phyloP scores from a whole-genome alignment of 257 asterid genomes.

The Nicotiana noctiflora region DNA sequence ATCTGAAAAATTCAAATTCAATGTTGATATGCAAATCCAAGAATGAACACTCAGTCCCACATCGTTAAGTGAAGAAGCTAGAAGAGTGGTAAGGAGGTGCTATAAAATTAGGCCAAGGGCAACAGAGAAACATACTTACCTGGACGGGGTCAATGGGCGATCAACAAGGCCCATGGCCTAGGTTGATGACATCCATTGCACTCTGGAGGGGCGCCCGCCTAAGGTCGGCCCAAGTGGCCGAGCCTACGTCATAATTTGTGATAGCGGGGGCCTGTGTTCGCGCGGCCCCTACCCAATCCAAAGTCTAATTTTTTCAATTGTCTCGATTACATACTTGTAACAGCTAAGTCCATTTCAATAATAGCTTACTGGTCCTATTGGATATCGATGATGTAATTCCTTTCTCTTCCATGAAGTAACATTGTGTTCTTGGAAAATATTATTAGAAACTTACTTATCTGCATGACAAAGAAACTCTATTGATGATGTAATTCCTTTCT shows the following conservation, averaged over 20 bases:
- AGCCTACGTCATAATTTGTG: slow-evolving; percentile 18
- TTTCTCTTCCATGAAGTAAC: too few species aligned
- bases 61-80: background rate
- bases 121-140: slow-evolving; percentile 20
- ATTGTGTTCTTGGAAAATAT: too few species aligned
- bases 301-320: too few species aligned
- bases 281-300: slow-evolving; percentile 11
- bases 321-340: too few species aligned
- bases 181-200: slow-evolving; percentile 27
- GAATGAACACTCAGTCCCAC: background rate
- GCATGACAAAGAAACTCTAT: too few species aligned
- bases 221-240: slow-evolving; percentile 16
- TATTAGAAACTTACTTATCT: too few species aligned
- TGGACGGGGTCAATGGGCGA: slow-evolving; percentile 25
- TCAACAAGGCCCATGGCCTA: slow-evolving; percentile 20
- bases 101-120: background rate
- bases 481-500: too few species aligned
- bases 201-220: slow-evolving; percentile 19
- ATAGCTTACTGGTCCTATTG: too few species aligned
- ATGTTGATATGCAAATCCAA: background rate
- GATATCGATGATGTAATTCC: too few species aligned
- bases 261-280: slow-evolving; percentile 16
- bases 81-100: background rate
- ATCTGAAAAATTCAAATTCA: background rate
- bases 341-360: too few species aligned